A percentile compares a stretch with the other conserved stretches of the same genome.
phyloP scores from a whole-genome alignment of 306 rosid genomes.

The Vigna hirtella region DNA sequence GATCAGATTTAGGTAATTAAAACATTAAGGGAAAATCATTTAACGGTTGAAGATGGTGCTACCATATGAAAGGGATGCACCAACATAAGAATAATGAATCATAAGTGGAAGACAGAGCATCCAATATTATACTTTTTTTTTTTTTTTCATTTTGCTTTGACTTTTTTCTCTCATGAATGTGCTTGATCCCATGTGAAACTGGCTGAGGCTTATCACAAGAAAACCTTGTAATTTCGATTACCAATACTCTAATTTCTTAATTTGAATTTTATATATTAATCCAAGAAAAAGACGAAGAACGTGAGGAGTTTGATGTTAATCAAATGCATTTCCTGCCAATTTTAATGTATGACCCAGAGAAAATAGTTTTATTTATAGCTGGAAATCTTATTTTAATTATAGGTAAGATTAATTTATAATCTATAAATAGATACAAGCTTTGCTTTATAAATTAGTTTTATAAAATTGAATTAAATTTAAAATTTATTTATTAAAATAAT shows the following conservation, averaged over 20 bases:
- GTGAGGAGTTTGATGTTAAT: neutral
- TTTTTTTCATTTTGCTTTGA: constrained; percentile 44
- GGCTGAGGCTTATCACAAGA: neutral
- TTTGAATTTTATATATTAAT: too few species aligned
- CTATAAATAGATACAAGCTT: too few species aligned
- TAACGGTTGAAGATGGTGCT: constrained; percentile 22
- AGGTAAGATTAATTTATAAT: too few species aligned
- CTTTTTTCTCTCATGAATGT: constrained; percentile 29
- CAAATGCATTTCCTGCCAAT: too few species aligned
- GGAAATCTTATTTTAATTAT: too few species aligned
- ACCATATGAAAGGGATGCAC: constrained; percentile 40
- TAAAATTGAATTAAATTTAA: too few species aligned
- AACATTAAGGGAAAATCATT: neutral
- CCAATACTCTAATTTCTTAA: neutral
- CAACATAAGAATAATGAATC: constrained; percentile 41
- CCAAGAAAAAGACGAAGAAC: too few species aligned
- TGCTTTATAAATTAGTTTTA: too few species aligned
- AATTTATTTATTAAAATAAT: too few species aligned
- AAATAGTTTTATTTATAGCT: too few species aligned
- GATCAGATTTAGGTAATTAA: neutral
- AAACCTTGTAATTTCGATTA: neutral
- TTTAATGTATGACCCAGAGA: too few species aligned
- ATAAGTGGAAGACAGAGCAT: constrained; percentile 51
- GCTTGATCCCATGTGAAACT: constrained; percentile 44
- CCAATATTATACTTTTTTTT: constrained; percentile 39